Conservation (phyloP, 345 rosid species). For the Linum tenue region DNA sequence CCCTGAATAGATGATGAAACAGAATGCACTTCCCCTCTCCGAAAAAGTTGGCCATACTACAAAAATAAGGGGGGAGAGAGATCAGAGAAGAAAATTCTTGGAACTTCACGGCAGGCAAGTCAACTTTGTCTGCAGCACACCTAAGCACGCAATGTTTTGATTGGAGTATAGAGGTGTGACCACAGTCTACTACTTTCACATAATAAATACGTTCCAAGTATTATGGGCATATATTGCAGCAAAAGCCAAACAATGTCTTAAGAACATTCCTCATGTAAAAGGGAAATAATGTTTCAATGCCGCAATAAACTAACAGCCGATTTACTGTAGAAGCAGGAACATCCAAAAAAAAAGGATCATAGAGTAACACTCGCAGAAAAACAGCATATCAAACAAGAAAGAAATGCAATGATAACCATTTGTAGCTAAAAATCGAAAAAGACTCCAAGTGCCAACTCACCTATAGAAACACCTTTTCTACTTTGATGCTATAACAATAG, state of each 20-base stretch:
- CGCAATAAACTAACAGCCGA: no score
- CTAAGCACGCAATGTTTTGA: background rate
- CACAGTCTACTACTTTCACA: background rate
- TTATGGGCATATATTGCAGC: background rate
- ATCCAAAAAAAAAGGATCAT: background rate
- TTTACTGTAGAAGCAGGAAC: background rate
- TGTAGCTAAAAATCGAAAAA: background rate
- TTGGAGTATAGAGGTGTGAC: background rate
- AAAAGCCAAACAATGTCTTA: background rate
- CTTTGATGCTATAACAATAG: background rate
- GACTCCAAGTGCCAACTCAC: background rate
- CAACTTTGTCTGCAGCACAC: background rate
- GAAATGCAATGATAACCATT: background rate
- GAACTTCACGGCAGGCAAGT: conserved; percentile 10
- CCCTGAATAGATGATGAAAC: conserved; percentile 72
- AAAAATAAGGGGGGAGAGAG: conserved; percentile 13
- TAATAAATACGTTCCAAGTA: background rate
- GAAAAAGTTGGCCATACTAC: conserved; percentile 62
- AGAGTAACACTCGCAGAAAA: background rate
- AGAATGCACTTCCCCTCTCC: conserved; percentile 67
- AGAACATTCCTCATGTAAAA: no score
- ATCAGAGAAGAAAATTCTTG: background rate
- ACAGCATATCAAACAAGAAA: background rate
- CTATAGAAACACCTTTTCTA: background rate
- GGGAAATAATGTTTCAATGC: background rate